phyloP scores from a whole-genome alignment of 345 rosid genomes.

The Mercurialis annua region DNA sequence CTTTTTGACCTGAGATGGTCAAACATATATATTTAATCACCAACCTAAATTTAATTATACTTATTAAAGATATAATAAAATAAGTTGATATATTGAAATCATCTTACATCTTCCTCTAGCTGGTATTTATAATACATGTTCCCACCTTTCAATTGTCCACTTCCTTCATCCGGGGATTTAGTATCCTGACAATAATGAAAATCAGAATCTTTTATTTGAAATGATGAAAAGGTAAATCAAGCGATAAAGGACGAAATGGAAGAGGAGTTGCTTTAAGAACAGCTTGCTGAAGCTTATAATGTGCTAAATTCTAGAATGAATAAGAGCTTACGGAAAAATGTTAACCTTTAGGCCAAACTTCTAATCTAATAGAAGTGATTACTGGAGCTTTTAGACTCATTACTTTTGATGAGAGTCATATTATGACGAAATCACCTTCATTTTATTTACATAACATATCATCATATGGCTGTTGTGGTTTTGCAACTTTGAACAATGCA shows the following conservation, averaged over 20 bases:
- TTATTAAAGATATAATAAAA: neutral
- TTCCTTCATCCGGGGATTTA: conserved; percentile 32
- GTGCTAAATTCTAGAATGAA: neutral
- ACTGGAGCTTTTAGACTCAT: neutral
- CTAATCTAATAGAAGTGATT: neutral
- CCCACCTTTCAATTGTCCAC: conserved; percentile 41
- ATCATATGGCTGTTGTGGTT: neutral
- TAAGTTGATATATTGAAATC: conserved; percentile 2
- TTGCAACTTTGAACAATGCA: neutral
- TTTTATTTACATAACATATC: neutral
- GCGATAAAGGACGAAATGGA: neutral
- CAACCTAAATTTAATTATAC: neutral
- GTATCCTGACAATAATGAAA: conserved; percentile 31
- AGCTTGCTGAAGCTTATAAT: neutral
- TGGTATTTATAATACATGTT: conserved; percentile 50
- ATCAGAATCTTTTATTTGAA: neutral
- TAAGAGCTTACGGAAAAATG: neutral
- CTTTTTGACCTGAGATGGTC: conserved; percentile 53
- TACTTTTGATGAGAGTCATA: neutral
- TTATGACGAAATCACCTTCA: neutral
- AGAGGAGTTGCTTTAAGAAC: neutral
- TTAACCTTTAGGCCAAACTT: neutral
- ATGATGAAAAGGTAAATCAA: neutral
- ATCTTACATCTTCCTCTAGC: conserved; percentile 89
- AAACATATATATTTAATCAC: neutral